These are phyloP conservation scores for Chalaropsis thielavioides DNA, from an alignment of 2,329 filamentous ascomycete genomes.

Conservation along the genomic window DNA sequence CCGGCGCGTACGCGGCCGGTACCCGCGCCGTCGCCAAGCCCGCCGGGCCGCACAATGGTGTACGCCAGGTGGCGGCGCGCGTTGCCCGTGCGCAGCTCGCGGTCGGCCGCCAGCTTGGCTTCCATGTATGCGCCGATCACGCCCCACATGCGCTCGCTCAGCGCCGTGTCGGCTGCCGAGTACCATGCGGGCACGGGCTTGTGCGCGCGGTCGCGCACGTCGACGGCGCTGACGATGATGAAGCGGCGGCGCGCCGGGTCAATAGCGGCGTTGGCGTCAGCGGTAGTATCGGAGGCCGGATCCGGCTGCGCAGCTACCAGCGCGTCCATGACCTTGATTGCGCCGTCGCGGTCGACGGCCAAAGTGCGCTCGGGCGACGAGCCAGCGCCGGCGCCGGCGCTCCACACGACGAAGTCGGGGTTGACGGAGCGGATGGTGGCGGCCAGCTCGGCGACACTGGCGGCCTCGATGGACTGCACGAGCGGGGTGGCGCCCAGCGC, in stretches of 20 bases:
- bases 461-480: constrained; percentile 30
- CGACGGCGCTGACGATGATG: constrained; percentile 32
- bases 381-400: constrained; percentile 21
- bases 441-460: constrained; percentile 26
- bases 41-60: constrained; percentile 32
- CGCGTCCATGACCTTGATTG: constrained; percentile 33
- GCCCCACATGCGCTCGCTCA: constrained; percentile 27
- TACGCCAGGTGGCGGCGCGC: constrained; percentile 25
- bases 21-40: constrained; percentile 27
- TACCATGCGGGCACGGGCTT: constrained; percentile 31
- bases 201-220: constrained; percentile 29
- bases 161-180: constrained; percentile 25
- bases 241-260: constrained; percentile 27
- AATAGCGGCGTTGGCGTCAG: constrained; percentile 13
- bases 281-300: not conserved
- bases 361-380: constrained; percentile 27
- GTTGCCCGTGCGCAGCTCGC: constrained; percentile 27
- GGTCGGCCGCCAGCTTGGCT: constrained; percentile 31
- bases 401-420: constrained; percentile 26
- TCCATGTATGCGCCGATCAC: constrained; percentile 28
- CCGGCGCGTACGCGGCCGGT: constrained; percentile 30
- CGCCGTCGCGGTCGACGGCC: constrained; percentile 32
- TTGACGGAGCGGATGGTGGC: constrained; percentile 25
- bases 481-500: constrained; percentile 30
- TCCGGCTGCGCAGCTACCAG: constrained; percentile 24